Evolutionary conservation across 2,329 filamentous ascomycete species (phyloP).

Genomic region (Xylaria sp.): DNA sequence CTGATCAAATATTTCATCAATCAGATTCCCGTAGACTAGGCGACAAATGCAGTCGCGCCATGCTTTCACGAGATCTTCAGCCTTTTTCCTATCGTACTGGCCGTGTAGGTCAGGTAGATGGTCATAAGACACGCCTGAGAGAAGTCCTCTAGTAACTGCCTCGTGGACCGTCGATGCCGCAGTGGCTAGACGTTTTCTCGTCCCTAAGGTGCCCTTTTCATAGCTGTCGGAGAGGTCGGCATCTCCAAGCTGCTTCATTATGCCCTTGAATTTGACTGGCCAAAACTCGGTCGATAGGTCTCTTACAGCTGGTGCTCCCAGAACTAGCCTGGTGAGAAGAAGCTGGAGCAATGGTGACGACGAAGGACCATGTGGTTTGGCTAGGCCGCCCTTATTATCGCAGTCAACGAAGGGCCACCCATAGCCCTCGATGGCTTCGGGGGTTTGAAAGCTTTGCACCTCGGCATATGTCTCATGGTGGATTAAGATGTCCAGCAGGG

Average conservation of each 20-base stretch:
- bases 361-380: constrained; percentile 52
- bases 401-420: constrained; percentile 72
- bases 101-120: constrained; percentile 42
- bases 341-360: constrained; percentile 75
- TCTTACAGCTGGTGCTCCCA: constrained; percentile 73
- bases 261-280: constrained; percentile 67
- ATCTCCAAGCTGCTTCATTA: constrained; percentile 71
- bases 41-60: constrained; percentile 76
- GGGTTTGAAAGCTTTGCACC: constrained; percentile 76
- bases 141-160: constrained; percentile 71
- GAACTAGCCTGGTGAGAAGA: constrained; percentile 72
- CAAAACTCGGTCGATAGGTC: constrained; percentile 74
- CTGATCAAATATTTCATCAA: constrained; percentile 73
- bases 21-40: constrained; percentile 74
- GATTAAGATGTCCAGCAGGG: constrained; percentile 69
- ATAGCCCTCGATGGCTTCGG: constrained; percentile 72
- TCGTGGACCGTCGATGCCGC: constrained; percentile 77
- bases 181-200: constrained; percentile 79
- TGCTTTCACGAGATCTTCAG: constrained; percentile 69
- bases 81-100: constrained; percentile 68
- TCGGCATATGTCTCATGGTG: constrained; percentile 73
- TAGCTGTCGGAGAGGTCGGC: constrained; percentile 83
- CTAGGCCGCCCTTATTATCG: constrained; percentile 40
- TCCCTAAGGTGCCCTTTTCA: constrained; percentile 79
- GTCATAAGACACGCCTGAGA: constrained; percentile 67